phyloP scores from a whole-genome alignment of 192 early-diverging fungal species.

The Lobosporangium transversale region DNA sequence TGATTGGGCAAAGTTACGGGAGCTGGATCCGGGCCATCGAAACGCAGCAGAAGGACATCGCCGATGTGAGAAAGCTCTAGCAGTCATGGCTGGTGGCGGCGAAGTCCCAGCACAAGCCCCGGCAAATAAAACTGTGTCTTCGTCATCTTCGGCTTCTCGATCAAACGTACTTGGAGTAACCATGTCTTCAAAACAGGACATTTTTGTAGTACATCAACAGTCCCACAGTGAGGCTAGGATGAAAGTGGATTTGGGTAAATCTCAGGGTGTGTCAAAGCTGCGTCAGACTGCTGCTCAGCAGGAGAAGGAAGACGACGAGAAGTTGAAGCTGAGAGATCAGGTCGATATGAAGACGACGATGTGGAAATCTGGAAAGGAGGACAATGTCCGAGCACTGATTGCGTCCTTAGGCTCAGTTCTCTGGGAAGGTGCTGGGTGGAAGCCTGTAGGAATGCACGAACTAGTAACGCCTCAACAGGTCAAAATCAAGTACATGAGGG shows the following conservation, averaged over 20 bases:
- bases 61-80: conserved; percentile 60
- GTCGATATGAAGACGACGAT: conserved; percentile 76
- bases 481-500: conserved; percentile 93
- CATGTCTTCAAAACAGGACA: conserved; percentile 38
- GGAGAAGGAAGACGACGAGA: conserved; percentile 82
- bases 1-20: conserved; percentile 62
- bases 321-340: conserved; percentile 77
- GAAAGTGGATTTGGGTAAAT: conserved; percentile 25
- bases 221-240: conserved; percentile 22
- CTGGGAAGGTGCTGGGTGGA: conserved; percentile 81
- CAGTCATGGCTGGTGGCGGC: conserved; percentile 19
- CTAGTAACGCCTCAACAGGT: conserved; percentile 86
- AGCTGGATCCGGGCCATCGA: conserved; percentile 44
- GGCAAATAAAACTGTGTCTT: not conserved
- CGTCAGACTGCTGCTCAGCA: conserved; percentile 73
- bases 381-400: conserved; percentile 89
- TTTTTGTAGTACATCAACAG: conserved; percentile 25
- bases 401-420: conserved; percentile 81
- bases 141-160: conserved; percentile 3
- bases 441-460: conserved; percentile 82
- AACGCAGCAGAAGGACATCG: conserved; percentile 55
- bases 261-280: conserved; percentile 72
- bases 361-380: conserved; percentile 92
- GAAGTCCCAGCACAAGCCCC: not conserved
- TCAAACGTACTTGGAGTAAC: conserved; percentile 1